Percentiles rank a stretch among this genome's conserved stretches.
These are phyloP conservation scores for Aquilaria yunnanensis DNA, from an alignment of 345 rosid genomes.

Conservation along the genomic window DNA sequence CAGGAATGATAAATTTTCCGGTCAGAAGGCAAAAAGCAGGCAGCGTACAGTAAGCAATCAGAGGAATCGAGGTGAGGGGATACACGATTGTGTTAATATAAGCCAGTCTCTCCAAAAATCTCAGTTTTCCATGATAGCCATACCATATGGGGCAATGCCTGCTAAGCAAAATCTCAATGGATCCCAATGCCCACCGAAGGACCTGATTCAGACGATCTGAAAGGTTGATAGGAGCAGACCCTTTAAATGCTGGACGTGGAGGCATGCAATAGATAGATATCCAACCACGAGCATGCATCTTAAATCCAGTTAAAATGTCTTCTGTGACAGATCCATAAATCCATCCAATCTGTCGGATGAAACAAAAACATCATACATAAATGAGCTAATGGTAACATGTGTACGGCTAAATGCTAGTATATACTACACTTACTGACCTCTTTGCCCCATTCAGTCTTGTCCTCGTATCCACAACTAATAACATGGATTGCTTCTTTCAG, in stretches of 20 bases:
- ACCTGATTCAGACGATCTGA: slow-evolving; percentile 99
- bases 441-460: slow-evolving; percentile 99
- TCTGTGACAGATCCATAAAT: slow-evolving; percentile 99
- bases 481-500: slow-evolving; percentile 98
- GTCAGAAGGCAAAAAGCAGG: slow-evolving; percentile 98
- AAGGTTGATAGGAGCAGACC: slow-evolving; percentile 99
- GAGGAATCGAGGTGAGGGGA: slow-evolving; percentile 90
- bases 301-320: slow-evolving; percentile 98
- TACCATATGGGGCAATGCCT: slow-evolving; percentile 99
- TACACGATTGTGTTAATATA: slow-evolving; percentile 96
- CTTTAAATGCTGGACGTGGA: slow-evolving; percentile 98
- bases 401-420: not conserved
- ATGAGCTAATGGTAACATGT: not conserved
- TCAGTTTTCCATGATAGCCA: slow-evolving; percentile 81
- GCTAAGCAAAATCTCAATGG: slow-evolving; percentile 91
- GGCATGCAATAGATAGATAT: slow-evolving; percentile 97
- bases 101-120: slow-evolving; percentile 83
- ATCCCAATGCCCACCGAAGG: slow-evolving; percentile 99
- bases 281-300: slow-evolving; percentile 99
- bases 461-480: slow-evolving; percentile 98
- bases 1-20: slow-evolving; percentile 88
- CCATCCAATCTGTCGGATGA: slow-evolving; percentile 79
- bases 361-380: slow-evolving; percentile 8
- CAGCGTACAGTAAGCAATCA: slow-evolving; percentile 85
- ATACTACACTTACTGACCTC: slow-evolving; percentile 49